Evolutionary conservation across 1,139 yeast genomes (phyloP).

Genomic region (Protomyces lactucae-debilis): DNA sequence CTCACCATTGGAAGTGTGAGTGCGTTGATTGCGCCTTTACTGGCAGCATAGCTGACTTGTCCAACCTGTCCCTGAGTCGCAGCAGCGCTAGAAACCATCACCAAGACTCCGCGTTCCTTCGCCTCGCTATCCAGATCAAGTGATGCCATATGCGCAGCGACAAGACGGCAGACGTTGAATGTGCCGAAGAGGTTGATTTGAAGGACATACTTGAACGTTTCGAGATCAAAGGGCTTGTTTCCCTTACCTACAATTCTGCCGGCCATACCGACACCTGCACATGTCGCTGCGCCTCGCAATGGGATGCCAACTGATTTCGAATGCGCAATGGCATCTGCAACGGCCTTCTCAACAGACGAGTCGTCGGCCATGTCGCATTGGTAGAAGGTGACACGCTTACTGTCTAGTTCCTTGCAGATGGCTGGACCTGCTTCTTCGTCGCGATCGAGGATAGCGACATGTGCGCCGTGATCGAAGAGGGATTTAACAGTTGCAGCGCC

Average conservation of each 20-base stretch:
- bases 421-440: constrained; percentile 24
- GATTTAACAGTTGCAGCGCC: constrained; percentile 30
- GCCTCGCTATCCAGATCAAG: constrained; percentile 21
- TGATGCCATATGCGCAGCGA: constrained; percentile 30
- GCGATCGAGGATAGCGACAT: constrained; percentile 32
- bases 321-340: constrained; percentile 28
- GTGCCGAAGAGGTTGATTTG: constrained; percentile 31
- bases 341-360: constrained; percentile 24
- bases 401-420: constrained; percentile 2
- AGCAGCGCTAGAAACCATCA: constrained; percentile 31
- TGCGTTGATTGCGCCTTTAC: constrained; percentile 44
- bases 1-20: constrained; percentile 51
- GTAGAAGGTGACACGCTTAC: constrained; percentile 22
- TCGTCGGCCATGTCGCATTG: constrained; percentile 30
- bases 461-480: constrained; percentile 28
- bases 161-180: constrained; percentile 28
- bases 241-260: constrained; percentile 27
- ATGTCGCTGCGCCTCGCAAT: constrained; percentile 30
- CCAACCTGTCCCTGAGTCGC: constrained; percentile 32
- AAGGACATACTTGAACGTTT: constrained; percentile 28
- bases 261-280: constrained; percentile 32
- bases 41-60: constrained; percentile 43
- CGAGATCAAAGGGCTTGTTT: constrained; percentile 29
- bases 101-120: constrained; percentile 31
- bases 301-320: constrained; percentile 15